Conservation (phyloP, 192 early-diverging fungal genomes). For the Dissophora ornata region DNA sequence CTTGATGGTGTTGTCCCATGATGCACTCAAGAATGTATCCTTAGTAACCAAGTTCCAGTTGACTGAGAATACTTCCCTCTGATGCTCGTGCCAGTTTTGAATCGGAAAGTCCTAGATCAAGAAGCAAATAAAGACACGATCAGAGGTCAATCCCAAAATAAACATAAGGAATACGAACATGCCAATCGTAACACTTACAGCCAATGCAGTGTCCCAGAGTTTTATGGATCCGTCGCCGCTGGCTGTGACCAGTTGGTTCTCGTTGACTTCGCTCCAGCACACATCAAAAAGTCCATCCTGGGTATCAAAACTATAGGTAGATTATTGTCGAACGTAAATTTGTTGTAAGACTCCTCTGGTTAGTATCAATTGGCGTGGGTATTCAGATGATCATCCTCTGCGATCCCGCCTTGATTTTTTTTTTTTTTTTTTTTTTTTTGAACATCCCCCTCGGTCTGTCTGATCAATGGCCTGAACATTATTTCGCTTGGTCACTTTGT, state of each 20-base stretch:
- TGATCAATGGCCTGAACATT: slow-evolving; percentile 7
- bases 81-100: slow-evolving; percentile 92
- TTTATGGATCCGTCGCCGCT: slow-evolving; percentile 97
- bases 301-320: slow-evolving; percentile 83
- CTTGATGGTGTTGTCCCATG: slow-evolving; percentile 96
- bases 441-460: slow-evolving; percentile 13
- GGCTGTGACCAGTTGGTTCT: slow-evolving; percentile 91
- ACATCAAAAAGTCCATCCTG: slow-evolving; percentile 97
- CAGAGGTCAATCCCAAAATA: neutral
- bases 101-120: slow-evolving; percentile 82
- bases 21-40: slow-evolving; percentile 88
- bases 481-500: slow-evolving; percentile 37
- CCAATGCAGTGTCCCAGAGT: slow-evolving; percentile 90
- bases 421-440: neutral
- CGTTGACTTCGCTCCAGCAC: slow-evolving; percentile 95
- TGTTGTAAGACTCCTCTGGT: too few species aligned
- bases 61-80: slow-evolving; percentile 92
- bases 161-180: neutral
- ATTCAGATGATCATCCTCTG: neutral
- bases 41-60: slow-evolving; percentile 96
- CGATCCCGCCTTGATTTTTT: neutral
- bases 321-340: neutral
- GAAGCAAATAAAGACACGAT: slow-evolving; percentile 9
- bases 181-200: slow-evolving; percentile 64
- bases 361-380: too few species aligned